Percentiles rank a stretch among this genome's conserved stretches.
Evolutionary conservation across 108 stramenopile species (phyloP).

Genomic region (Schizochytrium sp.): DNA sequence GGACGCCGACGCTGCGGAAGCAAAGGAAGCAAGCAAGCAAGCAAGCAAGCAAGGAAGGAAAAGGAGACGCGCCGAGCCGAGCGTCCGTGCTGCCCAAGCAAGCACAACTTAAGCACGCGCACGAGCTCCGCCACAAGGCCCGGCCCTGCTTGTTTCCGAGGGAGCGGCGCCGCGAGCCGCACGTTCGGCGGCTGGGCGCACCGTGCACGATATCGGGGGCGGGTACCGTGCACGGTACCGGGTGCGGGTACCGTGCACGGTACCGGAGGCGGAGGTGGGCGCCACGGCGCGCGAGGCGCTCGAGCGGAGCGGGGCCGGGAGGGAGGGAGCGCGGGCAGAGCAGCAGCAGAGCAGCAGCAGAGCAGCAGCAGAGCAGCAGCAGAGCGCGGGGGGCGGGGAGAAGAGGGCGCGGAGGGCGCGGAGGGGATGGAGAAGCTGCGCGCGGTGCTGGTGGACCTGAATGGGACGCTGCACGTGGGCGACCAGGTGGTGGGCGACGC

Average conservation of each 20-base stretch:
- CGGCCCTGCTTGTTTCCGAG: too few species aligned
- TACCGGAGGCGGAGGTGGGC: too few species aligned
- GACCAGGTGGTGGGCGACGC: not conserved
- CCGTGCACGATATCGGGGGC: not conserved
- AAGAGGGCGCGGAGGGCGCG: not conserved
- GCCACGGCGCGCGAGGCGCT: too few species aligned
- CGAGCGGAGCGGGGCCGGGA: too few species aligned
- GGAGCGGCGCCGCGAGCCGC: not conserved
- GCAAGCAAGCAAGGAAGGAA: too few species aligned
- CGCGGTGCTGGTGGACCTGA: conserved; percentile 11
- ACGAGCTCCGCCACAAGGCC: too few species aligned
- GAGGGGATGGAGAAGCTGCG: not conserved
- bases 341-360: not conserved
- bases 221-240: not conserved
- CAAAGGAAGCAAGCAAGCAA: too few species aligned
- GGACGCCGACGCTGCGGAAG: too few species aligned
- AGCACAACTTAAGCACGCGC: too few species aligned
- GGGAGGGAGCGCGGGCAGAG: not conserved
- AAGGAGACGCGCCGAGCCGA: too few species aligned
- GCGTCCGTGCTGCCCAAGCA: too few species aligned
- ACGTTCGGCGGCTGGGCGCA: not conserved
- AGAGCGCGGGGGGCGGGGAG: not conserved
- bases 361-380: not conserved
- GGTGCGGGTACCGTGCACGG: too few species aligned
- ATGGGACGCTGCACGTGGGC: conserved; percentile 7